These are phyloP conservation scores for Wickerhamiella sorbophila DNA, from an alignment of 805 yeast genomes.

Conservation along the genomic window DNA sequence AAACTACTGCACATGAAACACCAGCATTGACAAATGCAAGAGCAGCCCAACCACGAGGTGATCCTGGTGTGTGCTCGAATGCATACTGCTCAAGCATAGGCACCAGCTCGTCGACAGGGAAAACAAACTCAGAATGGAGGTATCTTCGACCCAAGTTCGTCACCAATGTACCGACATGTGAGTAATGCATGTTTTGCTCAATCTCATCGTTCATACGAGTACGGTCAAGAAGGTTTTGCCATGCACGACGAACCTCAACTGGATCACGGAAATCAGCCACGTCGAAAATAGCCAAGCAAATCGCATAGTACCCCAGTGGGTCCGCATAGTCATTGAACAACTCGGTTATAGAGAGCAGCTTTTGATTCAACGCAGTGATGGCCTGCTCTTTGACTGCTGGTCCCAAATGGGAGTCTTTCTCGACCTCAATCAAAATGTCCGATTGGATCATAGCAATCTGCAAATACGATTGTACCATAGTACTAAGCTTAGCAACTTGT, in stretches of 20 bases:
- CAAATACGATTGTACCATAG: constrained; percentile 60
- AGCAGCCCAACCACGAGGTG: constrained; percentile 29
- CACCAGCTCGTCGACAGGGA: constrained; percentile 61
- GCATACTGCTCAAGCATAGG: constrained; percentile 49
- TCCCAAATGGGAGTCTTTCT: constrained; percentile 19
- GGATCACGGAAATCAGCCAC: constrained; percentile 73
- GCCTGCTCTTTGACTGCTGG: constrained; percentile 35
- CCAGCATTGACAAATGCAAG: constrained; percentile 27
- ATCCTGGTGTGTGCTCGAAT: constrained; percentile 29
- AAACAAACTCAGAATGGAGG: constrained; percentile 56
- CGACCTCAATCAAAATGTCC: constrained; percentile 32
- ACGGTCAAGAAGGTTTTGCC: constrained; percentile 59
- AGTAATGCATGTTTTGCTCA: constrained; percentile 24
- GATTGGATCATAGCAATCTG: constrained; percentile 80
- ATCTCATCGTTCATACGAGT: constrained; percentile 22
- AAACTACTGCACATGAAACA: constrained; percentile 19
- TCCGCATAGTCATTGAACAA: constrained; percentile 76
- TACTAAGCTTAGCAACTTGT: constrained; percentile 54
- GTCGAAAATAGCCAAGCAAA: constrained; percentile 64
- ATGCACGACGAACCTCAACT: constrained; percentile 68
- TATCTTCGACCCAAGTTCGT: constrained; percentile 46
- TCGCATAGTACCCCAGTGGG: constrained; percentile 74
- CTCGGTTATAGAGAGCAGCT: constrained; percentile 58
- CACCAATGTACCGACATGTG: constrained; percentile 28
- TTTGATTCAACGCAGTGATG: constrained; percentile 40